Evolutionary conservation across 2,329 filamentous ascomycete species (phyloP).

Genomic region (Pseudogymnoascus destructans): DNA sequence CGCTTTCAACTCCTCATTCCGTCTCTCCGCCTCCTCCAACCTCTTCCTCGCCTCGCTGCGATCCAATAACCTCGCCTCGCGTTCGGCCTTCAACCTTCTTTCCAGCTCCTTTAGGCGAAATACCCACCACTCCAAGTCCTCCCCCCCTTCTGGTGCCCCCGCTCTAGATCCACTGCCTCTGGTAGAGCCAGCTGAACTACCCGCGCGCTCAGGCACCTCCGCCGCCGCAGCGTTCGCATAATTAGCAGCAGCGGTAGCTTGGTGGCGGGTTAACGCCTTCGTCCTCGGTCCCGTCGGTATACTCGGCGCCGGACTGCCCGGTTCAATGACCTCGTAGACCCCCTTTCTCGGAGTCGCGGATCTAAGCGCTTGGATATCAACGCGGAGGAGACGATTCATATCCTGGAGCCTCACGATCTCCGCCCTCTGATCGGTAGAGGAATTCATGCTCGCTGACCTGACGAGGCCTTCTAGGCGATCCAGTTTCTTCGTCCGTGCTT

Average conservation of each 20-base stretch:
- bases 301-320: slow-evolving; percentile 23
- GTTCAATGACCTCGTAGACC: slow-evolving; percentile 30
- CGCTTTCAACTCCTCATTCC: slow-evolving; percentile 57
- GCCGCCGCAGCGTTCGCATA: slow-evolving; percentile 21
- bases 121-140: slow-evolving; percentile 48
- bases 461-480: slow-evolving; percentile 75
- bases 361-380: slow-evolving; percentile 57
- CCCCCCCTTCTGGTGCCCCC: neutral
- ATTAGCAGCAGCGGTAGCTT: slow-evolving; percentile 34
- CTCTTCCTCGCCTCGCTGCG: slow-evolving; percentile 70
- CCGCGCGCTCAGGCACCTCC: neutral
- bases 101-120: slow-evolving; percentile 79
- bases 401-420: slow-evolving; percentile 50
- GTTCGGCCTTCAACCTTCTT: slow-evolving; percentile 74
- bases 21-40: slow-evolving; percentile 59
- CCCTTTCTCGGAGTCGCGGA: slow-evolving; percentile 38
- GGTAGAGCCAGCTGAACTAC: neutral
- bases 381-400: slow-evolving; percentile 48
- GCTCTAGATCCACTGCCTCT: neutral
- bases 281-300: slow-evolving; percentile 26
- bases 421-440: slow-evolving; percentile 23
- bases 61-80: slow-evolving; percentile 76
- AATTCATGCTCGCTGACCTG: slow-evolving; percentile 44
- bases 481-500: slow-evolving; percentile 68
- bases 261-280: slow-evolving; percentile 39